Conservation (phyloP, 345 rosid genomes). For the sweet orange (Citrus sinensis) region DNA sequence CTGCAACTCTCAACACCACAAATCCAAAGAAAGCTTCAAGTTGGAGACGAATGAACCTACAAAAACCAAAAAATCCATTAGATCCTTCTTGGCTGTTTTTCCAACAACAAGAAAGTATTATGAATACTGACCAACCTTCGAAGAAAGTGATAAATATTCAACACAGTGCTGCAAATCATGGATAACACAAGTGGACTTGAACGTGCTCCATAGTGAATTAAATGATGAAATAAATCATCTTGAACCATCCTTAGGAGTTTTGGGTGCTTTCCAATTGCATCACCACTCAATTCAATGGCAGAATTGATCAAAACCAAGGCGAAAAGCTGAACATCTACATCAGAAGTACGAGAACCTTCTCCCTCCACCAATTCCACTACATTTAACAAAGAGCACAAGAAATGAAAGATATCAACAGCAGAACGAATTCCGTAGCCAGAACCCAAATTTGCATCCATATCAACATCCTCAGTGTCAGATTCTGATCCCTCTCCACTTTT, state of each 20-base stretch:
- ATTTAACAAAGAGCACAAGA: constrained; percentile 74
- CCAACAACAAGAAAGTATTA: neutral
- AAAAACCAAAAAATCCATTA: neutral
- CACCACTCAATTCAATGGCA: constrained; percentile 79
- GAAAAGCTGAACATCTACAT: constrained; percentile 71
- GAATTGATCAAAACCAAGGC: constrained; percentile 66
- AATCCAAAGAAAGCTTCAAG: constrained; percentile 85
- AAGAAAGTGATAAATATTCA: constrained; percentile 81
- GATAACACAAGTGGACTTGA: constrained; percentile 77
- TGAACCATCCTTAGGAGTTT: constrained; percentile 77
- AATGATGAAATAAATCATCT: constrained; percentile 82
- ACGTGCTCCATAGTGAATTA: constrained; percentile 74
- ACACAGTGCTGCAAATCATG: constrained; percentile 83
- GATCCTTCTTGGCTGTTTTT: neutral
- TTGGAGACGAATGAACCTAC: constrained; percentile 80
- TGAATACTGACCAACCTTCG: constrained; percentile 60
- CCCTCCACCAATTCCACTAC: constrained; percentile 65
- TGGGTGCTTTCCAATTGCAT: constrained; percentile 63
- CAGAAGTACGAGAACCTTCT: constrained; percentile 58
- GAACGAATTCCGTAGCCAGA: constrained; percentile 67
- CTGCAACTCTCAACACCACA: constrained; percentile 53
- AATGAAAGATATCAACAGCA: constrained; percentile 77
- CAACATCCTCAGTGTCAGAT: constrained; percentile 56
- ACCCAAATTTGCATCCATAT: constrained; percentile 16
- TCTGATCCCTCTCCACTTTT: constrained; percentile 54